Conservation (phyloP, 1,139 yeast genomes). For the Pichia sp. region DNA sequence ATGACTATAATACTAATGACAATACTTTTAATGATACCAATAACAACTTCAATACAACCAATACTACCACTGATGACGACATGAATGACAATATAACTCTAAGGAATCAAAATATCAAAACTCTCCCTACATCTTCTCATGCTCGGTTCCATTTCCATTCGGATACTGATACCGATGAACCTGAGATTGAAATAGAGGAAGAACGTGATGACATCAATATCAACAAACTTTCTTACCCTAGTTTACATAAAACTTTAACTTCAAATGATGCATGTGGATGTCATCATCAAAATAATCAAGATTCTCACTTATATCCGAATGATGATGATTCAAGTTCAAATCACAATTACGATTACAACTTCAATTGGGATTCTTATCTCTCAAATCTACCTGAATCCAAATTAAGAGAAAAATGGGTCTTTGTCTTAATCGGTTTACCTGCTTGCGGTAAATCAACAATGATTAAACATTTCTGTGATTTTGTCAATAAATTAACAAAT, state of each 20-base stretch:
- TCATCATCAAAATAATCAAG: background rate
- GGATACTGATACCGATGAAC: constrained; percentile 6
- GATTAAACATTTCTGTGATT: constrained; percentile 42
- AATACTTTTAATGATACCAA: too few relatives aligned
- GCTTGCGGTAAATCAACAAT: constrained; percentile 68
- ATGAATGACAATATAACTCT: too few relatives aligned
- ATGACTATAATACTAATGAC: too few relatives aligned
- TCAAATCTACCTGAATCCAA: background rate
- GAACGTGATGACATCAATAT: background rate
- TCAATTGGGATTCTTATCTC: background rate
- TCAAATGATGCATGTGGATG: constrained; percentile 3
- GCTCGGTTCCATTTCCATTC: background rate
- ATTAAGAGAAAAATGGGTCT: constrained; percentile 31
- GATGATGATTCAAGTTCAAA: background rate
- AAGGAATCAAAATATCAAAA: too few relatives aligned
- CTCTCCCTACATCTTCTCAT: too few relatives aligned
- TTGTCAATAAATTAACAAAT: constrained; percentile 28
- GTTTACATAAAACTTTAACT: background rate
- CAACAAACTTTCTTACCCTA: constrained; percentile 1
- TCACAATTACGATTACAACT: background rate
- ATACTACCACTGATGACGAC: too few relatives aligned
- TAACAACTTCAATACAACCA: too few relatives aligned
- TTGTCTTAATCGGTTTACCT: constrained; percentile 60
- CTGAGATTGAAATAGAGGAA: constrained; percentile 1
- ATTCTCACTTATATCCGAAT: too few relatives aligned